These are phyloP conservation scores for Penicillium chermesinum DNA, from an alignment of 495 filamentous ascomycete genomes.

Conservation along the genomic window DNA sequence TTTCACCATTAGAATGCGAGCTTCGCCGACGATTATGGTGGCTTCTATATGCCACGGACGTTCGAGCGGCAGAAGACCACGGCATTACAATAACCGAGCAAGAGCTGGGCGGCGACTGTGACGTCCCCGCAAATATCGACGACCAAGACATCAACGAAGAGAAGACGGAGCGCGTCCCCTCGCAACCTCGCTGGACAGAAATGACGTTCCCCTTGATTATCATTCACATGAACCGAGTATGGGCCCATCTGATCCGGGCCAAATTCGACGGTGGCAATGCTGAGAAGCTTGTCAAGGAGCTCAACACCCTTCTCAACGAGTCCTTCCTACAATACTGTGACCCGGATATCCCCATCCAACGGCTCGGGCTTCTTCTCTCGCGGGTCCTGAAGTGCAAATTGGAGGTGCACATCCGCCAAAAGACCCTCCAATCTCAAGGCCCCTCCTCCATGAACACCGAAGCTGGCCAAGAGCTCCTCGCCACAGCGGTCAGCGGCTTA, in stretches of 20 bases:
- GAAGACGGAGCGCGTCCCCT: background rate
- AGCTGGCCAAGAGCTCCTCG: slow-evolving; percentile 12
- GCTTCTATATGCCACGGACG: slow-evolving; percentile 29
- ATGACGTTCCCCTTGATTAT: slow-evolving; percentile 30
- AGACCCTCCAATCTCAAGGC: slow-evolving; percentile 13
- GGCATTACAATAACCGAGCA: slow-evolving; percentile 25
- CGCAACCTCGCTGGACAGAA: slow-evolving; percentile 22
- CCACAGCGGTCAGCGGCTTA: slow-evolving; percentile 15
- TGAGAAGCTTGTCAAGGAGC: slow-evolving; percentile 14
- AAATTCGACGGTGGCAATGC: slow-evolving; percentile 9
- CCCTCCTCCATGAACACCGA: slow-evolving; percentile 1
- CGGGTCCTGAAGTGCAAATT: slow-evolving; percentile 19
- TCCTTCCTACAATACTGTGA: slow-evolving; percentile 24
- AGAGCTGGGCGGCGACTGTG: slow-evolving; percentile 18
- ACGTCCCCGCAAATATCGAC: slow-evolving; percentile 27
- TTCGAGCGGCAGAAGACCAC: slow-evolving; percentile 36
- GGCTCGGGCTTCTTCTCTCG: slow-evolving; percentile 19
- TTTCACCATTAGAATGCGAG: slow-evolving; percentile 37
- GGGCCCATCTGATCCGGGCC: slow-evolving; percentile 4
- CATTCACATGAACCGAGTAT: slow-evolving; percentile 23
- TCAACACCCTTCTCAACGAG: slow-evolving; percentile 16
- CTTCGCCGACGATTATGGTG: slow-evolving; percentile 43
- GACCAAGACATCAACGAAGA: slow-evolving; percentile 18
- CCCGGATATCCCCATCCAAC: slow-evolving; percentile 30
- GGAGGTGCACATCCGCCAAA: slow-evolving; percentile 25